phyloP scores from a whole-genome alignment of 75 land plant genomes.

The Isoetes taiwanensis region DNA sequence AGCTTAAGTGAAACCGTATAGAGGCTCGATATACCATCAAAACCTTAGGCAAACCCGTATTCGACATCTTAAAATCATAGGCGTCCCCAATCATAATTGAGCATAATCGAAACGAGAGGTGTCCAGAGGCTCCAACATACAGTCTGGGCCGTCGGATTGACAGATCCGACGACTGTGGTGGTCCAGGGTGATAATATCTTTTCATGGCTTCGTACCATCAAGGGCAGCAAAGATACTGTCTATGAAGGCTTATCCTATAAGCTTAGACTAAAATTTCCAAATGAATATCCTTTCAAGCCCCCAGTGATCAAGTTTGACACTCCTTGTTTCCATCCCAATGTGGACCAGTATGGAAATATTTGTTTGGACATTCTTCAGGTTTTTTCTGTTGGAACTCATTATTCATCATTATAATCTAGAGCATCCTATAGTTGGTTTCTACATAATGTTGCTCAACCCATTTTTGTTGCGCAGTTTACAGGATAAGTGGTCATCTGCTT shows the following conservation, averaged over 20 bases:
- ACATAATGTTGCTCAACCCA: not conserved
- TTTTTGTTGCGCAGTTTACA: constrained; percentile 10
- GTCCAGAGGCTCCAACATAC: too few species aligned
- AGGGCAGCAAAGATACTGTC: constrained; percentile 55
- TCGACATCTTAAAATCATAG: too few species aligned
- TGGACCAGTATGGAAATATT: constrained; percentile 75
- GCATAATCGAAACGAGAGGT: too few species aligned
- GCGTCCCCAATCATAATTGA: too few species aligned
- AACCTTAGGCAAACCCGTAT: too few species aligned
- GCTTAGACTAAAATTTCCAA: constrained; percentile 50
- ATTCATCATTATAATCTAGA: not conserved
- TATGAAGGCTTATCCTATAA: constrained; percentile 74
- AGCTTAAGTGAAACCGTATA: too few species aligned
- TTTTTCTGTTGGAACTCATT: not conserved
- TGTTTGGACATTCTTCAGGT: constrained; percentile 90
- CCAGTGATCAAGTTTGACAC: constrained; percentile 80
- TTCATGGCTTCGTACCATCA: constrained; percentile 77
- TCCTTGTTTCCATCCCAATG: constrained; percentile 80
- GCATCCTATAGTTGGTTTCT: not conserved
- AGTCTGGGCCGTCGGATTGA: too few species aligned
- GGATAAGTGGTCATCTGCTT: constrained; percentile 94
- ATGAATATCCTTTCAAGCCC: constrained; percentile 82
- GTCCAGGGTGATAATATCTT: constrained; percentile 70
- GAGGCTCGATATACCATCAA: too few species aligned
- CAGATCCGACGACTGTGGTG: too few species aligned